A percentile compares a stretch with the other conserved stretches of the same genome.
These are phyloP conservation scores for Rhodotorula sp. DNA, from an alignment of 1,284 basidiomycete species.

Conservation along the genomic window DNA sequence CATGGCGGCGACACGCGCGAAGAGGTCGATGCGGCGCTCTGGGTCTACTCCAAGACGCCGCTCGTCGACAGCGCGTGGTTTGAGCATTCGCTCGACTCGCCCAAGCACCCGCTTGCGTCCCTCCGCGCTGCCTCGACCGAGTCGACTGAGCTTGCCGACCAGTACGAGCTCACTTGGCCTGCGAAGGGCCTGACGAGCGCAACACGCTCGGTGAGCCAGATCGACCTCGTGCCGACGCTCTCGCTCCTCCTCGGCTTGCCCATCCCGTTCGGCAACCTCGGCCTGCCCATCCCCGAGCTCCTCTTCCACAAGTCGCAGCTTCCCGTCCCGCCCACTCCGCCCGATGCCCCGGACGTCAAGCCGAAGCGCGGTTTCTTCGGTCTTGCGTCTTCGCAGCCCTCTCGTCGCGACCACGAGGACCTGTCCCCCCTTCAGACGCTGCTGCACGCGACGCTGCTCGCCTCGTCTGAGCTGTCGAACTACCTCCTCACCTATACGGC, in stretches of 20 bases:
- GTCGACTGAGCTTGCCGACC: conserved; percentile 28
- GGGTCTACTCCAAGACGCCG: conserved; percentile 75
- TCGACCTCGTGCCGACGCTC: conserved; percentile 88
- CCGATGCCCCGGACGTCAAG: neutral
- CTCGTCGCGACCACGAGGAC: conserved; percentile 20
- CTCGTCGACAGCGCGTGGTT: conserved; percentile 43
- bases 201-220: conserved; percentile 79
- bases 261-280: conserved; percentile 94
- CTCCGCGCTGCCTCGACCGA: neutral
- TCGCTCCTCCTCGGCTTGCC: conserved; percentile 89
- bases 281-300: conserved; percentile 84
- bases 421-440: conserved; percentile 50
- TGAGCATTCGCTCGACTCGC: conserved; percentile 9
- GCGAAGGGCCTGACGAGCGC: conserved; percentile 45
- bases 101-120: conserved; percentile 23
- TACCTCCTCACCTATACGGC: conserved; percentile 76
- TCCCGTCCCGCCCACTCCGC: conserved; percentile 24
- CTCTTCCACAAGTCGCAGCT: conserved; percentile 56
- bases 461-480: conserved; percentile 71
- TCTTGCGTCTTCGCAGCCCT: conserved; percentile 9
- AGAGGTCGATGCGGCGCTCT: conserved; percentile 83
- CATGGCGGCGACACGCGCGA: conserved; percentile 88
- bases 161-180: conserved; percentile 23
- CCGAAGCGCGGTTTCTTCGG: conserved; percentile 25
- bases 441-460: conserved; percentile 68